Base-by-base conservation (phyloP, 2,329 filamentous ascomycete genomes). In the Plectosphaerella cucumerina region DNA sequence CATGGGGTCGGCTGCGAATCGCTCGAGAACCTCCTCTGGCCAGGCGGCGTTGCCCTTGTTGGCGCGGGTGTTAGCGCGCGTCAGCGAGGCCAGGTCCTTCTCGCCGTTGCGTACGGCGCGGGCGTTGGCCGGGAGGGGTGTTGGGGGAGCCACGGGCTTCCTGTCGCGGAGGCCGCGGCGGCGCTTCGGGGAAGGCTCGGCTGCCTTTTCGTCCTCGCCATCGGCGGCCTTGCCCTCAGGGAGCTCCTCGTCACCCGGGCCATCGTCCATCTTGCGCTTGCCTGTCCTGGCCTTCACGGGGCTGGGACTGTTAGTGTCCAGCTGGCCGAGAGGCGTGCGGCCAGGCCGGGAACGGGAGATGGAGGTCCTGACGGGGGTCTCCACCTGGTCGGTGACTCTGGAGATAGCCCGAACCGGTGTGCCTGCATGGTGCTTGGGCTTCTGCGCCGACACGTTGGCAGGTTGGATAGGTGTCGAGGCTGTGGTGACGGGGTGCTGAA, bases 41-140 rank as follows among this genome's bases (percentile, higher is more conserved):
- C 57, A 59, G 5, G 71, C 50, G 1, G 73, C 64, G 17, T 58
- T 62, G 4, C 59, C 68, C 60, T 74, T 75, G 53, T 77, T 77
- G 55, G 71, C 73, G 23, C 70, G 63, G 2, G 73, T 77, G 53
- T 77, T 77, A 47, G 66, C 61, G 4, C 68, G 59, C 1, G 73
- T 76, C 41, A 74, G 52, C 2, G 67, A 62, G 0, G 70, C 71
- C 9, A 75, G 56, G 44, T 75, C 70, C 57, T 72, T 73, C 41
- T 73, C 73, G 14, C 65, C 66, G 52, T 55, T 69, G 44, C 67
- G 65, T 37, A n/a, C 56, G 53, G 5, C 18, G 14, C 48, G 48
- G n/a, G 48, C 22, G 41, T 51, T 56, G 1, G 45, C 50, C 12
- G 47, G 44, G 1, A 20, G 42, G 6, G 41, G 17, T 6, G 39